Evolutionary conservation across 129 eudicot genomes (phyloP).

Genomic region (Artemisia annua): DNA sequence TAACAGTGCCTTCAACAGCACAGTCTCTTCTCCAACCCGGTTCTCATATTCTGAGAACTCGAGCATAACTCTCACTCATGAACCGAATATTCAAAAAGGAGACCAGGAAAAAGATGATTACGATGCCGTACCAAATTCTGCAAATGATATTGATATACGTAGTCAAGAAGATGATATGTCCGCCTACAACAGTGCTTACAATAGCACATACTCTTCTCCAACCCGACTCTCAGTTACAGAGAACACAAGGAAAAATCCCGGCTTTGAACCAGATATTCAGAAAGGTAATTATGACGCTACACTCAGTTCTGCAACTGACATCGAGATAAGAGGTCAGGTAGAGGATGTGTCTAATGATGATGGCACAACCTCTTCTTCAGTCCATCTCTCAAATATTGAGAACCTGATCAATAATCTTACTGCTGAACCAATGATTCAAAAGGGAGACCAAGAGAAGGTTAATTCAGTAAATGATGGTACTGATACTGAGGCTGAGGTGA

Average conservation of each 20-base stretch:
- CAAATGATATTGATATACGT: background rate
- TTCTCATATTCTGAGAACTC: slow-evolving; percentile 16
- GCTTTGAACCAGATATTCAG: background rate
- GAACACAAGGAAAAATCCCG: background rate
- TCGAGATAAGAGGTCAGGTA: slow-evolving; percentile 21
- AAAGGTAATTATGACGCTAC: slow-evolving; percentile 15
- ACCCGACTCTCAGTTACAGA: background rate
- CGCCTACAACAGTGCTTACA: too few relatives aligned
- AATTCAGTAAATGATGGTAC: background rate
- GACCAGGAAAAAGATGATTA: slow-evolving; percentile 18
- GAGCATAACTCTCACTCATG: slow-evolving; percentile 18
- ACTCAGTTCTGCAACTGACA: background rate
- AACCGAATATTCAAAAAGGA: slow-evolving; percentile 29
- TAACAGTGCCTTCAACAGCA: slow-evolving; percentile 7
- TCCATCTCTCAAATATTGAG: background rate
- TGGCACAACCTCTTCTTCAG: slow-evolving; percentile 12
- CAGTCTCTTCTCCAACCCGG: slow-evolving; percentile 17
- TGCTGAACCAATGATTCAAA: background rate
- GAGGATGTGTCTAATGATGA: slow-evolving; percentile 19
- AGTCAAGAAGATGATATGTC: too few relatives aligned
- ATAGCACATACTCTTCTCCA: background rate
- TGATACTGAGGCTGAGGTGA: background rate
- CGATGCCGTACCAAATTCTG: background rate
- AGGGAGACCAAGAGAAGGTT: background rate
- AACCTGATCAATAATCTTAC: background rate